Evolutionary conservation across 2,329 filamentous ascomycete species (phyloP).

Genomic region (Colletotrichum scovillei): DNA sequence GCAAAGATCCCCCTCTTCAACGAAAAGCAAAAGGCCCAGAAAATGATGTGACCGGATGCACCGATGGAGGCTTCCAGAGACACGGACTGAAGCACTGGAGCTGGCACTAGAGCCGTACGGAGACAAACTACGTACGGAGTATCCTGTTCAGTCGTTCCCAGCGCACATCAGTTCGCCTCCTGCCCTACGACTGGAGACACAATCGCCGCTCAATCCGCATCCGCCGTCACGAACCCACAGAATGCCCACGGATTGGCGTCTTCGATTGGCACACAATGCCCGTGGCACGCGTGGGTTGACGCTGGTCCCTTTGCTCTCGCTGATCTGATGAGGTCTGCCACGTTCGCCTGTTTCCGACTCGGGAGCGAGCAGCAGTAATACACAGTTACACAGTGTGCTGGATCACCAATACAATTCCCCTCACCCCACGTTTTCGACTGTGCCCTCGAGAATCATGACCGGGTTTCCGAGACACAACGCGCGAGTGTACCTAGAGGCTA

Average conservation of each 20-base stretch:
- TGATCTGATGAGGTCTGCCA: conserved; percentile 30
- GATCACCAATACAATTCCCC: neutral
- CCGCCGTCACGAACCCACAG: neutral
- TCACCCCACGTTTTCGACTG: conserved; percentile 17
- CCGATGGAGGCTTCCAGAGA: conserved; percentile 20
- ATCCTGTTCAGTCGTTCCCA: conserved; percentile 27
- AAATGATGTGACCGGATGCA: conserved; percentile 10
- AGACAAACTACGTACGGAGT: neutral
- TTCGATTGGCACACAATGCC: neutral
- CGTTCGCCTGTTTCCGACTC: conserved; percentile 11
- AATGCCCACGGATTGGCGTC: neutral
- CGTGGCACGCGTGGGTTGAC: neutral
- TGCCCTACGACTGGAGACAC: conserved; percentile 10
- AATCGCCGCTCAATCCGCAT: conserved; percentile 4
- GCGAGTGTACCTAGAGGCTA: neutral
- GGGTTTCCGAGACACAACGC: conserved; percentile 17
- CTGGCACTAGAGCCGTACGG: neutral
- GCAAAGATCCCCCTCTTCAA: neutral
- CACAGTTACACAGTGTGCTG: neutral
- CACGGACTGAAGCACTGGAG: conserved; percentile 3
- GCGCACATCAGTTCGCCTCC: conserved; percentile 29
- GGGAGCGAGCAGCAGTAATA: neutral
- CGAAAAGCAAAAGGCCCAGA: neutral
- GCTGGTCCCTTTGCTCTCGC: conserved; percentile 8
- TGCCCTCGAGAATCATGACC: conserved; percentile 16